phyloP scores from a whole-genome alignment of 1,284 basidiomycete genomes.

The Ceratobasidium sp. region DNA sequence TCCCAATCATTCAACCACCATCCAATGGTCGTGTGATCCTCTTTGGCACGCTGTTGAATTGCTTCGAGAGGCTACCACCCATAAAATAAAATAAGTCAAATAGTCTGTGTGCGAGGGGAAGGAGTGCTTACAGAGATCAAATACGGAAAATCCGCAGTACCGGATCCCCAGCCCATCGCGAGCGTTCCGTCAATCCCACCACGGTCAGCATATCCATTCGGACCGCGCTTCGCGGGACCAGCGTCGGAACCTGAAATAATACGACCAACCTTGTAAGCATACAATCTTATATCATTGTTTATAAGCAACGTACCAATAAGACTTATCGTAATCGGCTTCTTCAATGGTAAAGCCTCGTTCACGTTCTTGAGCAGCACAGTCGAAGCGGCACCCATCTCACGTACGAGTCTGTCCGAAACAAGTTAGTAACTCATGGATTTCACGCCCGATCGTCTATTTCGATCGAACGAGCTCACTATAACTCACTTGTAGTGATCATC shows the following conservation, averaged over 20 bases:
- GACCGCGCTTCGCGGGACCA: slow-evolving; percentile 59
- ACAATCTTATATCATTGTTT: not conserved
- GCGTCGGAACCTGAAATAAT: slow-evolving; percentile 54
- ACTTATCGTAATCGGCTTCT: slow-evolving; percentile 48
- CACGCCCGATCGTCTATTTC: no score
- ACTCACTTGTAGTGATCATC: slow-evolving; percentile 57
- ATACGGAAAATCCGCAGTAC: slow-evolving; percentile 62
- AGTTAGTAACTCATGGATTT: not conserved
- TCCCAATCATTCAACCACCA: slow-evolving; percentile 62
- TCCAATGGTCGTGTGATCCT: slow-evolving; percentile 58
- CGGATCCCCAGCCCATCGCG: slow-evolving; percentile 65
- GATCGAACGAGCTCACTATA: not conserved
- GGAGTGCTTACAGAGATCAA: slow-evolving; percentile 58
- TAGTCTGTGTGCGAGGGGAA: slow-evolving; percentile 57
- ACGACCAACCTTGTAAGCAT: not conserved
- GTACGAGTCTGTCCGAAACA: slow-evolving; percentile 62
- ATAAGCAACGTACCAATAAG: slow-evolving; percentile 48
- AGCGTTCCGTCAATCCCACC: slow-evolving; percentile 62
- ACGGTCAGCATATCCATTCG: slow-evolving; percentile 62
- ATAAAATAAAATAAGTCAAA: not conserved
- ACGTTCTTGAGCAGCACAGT: slow-evolving; percentile 88
- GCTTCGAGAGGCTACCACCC: slow-evolving; percentile 57
- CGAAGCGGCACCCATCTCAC: slow-evolving; percentile 80
- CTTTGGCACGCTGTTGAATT: slow-evolving; percentile 59
- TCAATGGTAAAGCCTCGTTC: slow-evolving; percentile 53